These are phyloP conservation scores for Eutrema salsugineum DNA, from an alignment of 441 rosid genomes.

Conservation along the genomic window DNA sequence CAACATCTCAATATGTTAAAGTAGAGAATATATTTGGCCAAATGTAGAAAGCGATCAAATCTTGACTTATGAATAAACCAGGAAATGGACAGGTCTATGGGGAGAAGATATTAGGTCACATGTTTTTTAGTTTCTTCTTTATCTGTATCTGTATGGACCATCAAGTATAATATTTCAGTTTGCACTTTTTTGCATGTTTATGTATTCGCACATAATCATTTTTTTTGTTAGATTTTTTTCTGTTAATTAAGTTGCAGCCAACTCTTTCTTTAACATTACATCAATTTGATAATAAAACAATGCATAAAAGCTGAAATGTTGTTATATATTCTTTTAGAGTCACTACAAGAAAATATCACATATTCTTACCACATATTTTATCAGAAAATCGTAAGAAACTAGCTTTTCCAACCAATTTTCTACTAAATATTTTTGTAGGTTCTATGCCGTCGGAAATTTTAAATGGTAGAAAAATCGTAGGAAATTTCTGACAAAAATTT, in stretches of 20 bases:
- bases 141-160: neutral
- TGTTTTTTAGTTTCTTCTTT: neutral
- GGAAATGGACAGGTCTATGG: neutral
- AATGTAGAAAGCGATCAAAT: neutral
- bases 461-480: too few species aligned
- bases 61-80: neutral
- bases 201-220: neutral
- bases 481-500: too few species aligned
- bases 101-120: neutral
- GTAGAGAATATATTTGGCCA: conserved; percentile 2
- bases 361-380: too few species aligned
- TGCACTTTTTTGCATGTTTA: neutral
- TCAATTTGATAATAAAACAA: neutral
- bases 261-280: neutral
- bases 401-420: too few species aligned
- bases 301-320: neutral
- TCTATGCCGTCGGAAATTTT: too few species aligned
- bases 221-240: neutral
- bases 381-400: too few species aligned
- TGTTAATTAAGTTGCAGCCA: neutral
- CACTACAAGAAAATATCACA: too few species aligned
- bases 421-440: too few species aligned
- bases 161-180: neutral
- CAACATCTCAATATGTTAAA: neutral
- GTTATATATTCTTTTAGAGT: too few species aligned